Evolutionary conservation across 352 stramenopile genomes (phyloP).

Genomic region (Albugo candida): DNA sequence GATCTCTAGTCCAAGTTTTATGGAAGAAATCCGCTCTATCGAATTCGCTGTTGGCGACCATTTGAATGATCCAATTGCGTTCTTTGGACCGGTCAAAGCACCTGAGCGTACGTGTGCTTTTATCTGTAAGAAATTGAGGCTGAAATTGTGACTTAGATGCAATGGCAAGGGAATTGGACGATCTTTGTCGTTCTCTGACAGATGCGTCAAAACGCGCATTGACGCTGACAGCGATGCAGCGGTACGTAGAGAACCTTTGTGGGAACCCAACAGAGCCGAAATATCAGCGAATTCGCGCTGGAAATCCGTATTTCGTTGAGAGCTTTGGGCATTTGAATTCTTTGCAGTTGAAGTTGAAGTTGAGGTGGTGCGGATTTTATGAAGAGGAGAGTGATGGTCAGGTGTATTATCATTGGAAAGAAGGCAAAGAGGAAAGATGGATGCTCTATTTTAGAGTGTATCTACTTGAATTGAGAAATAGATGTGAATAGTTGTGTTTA

Average conservation of each 20-base stretch:
- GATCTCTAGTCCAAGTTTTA: conserved; percentile 8
- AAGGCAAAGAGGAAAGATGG: too few species aligned
- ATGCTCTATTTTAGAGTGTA: too few species aligned
- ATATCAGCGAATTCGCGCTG: conserved; percentile 47
- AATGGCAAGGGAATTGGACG: conserved; percentile 3
- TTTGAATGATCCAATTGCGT: conserved; percentile 29
- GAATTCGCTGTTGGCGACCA: conserved; percentile 44
- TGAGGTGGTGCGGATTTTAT: conserved; percentile 36
- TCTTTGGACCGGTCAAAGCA: conserved; percentile 12
- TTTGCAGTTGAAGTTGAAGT: conserved; percentile 3
- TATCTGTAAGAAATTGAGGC: neutral
- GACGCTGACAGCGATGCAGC: conserved; percentile 7
- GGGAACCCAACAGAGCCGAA: conserved; percentile 27
- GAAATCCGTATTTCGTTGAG: conserved; percentile 48
- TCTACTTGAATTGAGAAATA: too few species aligned
- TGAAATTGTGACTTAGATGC: neutral
- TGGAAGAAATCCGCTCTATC: conserved; percentile 37
- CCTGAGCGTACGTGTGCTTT: neutral
- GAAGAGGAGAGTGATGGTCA: conserved; percentile 3
- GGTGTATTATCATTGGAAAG: too few species aligned
- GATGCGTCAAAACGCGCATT: conserved; percentile 8
- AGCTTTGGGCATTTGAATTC: conserved; percentile 16
- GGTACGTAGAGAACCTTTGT: conserved; percentile 53
- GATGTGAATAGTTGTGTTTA: too few species aligned
- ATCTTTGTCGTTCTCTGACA: neutral